phyloP scores from a whole-genome alignment of 1,139 yeast genomes.

The Kazachstania sp. region DNA sequence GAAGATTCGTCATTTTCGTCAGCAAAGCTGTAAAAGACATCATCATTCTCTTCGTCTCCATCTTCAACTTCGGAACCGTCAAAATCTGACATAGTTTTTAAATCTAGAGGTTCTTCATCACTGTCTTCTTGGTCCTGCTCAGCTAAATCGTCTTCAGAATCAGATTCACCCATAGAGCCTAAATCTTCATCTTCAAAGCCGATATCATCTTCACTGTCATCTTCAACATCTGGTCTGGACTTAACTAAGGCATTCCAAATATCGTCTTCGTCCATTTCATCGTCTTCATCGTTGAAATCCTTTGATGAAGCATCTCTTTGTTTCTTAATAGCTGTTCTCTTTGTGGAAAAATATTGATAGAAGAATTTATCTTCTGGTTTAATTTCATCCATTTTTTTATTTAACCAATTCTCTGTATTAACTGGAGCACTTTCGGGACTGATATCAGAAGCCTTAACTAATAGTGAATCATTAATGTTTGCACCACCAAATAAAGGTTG shows the following conservation, averaged over 20 bases:
- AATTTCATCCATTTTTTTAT: constrained; percentile 53
- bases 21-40: constrained; percentile 18
- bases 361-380: constrained; percentile 87
- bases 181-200: constrained; percentile 30
- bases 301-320: constrained; percentile 31
- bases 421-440: constrained; percentile 48
- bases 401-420: constrained; percentile 77
- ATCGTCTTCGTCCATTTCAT: constrained; percentile 64
- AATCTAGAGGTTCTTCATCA: constrained; percentile 17
- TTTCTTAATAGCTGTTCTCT: constrained; percentile 39
- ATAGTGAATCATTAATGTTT: constrained; percentile 60
- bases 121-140: constrained; percentile 25
- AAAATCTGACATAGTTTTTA: constrained; percentile 13
- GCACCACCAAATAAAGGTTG: constrained; percentile 86
- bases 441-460: constrained; percentile 59
- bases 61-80: constrained; percentile 13
- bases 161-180: constrained; percentile 28
- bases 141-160: constrained; percentile 25
- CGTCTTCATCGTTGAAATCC: constrained; percentile 36
- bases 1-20: constrained; percentile 9
- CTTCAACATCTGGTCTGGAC: constrained; percentile 76
- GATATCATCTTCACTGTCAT: constrained; percentile 44
- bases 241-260: constrained; percentile 86
- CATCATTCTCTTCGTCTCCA: constrained; percentile 14
- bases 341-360: constrained; percentile 72